phyloP scores from a whole-genome alignment of 1,139 yeast genomes.

The Taphrina pruni region DNA sequence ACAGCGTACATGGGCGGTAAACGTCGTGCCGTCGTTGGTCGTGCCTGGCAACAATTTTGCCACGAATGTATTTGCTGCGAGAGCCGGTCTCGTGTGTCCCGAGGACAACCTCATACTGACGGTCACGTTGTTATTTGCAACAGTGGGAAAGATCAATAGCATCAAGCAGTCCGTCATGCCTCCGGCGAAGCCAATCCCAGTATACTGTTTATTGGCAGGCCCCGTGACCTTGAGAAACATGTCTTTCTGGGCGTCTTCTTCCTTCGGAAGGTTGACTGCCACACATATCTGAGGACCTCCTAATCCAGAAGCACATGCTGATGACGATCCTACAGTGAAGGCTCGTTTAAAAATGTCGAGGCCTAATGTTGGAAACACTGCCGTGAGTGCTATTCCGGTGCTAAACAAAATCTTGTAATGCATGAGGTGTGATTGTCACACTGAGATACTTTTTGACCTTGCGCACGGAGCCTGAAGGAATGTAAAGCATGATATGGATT shows the following conservation, averaged over 20 bases:
- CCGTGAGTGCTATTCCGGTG: neutral
- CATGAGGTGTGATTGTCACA: no score
- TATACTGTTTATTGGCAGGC: constrained; percentile 14
- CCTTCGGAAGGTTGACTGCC: constrained; percentile 22
- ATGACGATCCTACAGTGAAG: neutral
- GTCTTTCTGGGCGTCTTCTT: constrained; percentile 29
- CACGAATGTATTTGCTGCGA: constrained; percentile 5
- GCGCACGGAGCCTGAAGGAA: no score
- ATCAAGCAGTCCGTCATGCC: constrained; percentile 31
- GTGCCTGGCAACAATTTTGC: constrained; percentile 26
- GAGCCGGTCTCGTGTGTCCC: constrained; percentile 29
- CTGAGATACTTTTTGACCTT: no score
- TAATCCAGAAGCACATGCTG: neutral
- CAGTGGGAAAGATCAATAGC: constrained; percentile 26
- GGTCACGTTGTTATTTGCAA: neutral
- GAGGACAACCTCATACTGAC: constrained; percentile 15
- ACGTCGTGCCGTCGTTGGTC: constrained; percentile 13
- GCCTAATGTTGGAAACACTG: neutral
- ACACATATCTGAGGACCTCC: constrained; percentile 14
- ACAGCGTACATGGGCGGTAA: constrained; percentile 27
- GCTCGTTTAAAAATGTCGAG: neutral
- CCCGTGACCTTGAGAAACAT: constrained; percentile 31
- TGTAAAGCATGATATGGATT: neutral
- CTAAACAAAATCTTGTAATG: neutral
- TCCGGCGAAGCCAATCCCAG: constrained; percentile 29